Evolutionary conservation across 495 filamentous ascomycete genomes (phyloP).

Genomic region (Podospora sp.): DNA sequence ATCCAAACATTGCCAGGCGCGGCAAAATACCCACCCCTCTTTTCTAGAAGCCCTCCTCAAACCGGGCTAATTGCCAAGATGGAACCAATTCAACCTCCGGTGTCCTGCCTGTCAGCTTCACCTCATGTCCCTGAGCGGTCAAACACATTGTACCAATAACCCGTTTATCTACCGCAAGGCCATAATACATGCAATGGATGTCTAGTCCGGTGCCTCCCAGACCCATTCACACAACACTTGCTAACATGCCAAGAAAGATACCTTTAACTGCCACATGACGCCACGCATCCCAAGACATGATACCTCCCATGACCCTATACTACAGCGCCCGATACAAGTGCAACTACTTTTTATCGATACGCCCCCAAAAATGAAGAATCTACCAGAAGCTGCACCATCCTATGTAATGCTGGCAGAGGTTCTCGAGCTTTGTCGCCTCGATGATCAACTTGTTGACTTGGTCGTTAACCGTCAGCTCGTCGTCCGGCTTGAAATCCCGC

Average conservation of each 20-base stretch:
- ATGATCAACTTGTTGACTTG: slow-evolving; percentile 93
- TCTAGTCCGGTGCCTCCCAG: neutral
- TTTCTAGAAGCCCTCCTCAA: slow-evolving; percentile 2
- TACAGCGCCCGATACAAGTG: neutral
- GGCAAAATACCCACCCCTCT: slow-evolving; percentile 20
- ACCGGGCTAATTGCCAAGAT: neutral
- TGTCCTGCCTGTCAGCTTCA: neutral
- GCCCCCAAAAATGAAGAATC: neutral
- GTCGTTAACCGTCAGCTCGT: slow-evolving; percentile 81
- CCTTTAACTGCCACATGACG: neutral
- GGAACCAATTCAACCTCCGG: neutral
- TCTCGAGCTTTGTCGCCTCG: slow-evolving; percentile 95
- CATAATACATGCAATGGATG: neutral
- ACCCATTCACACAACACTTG: too few species aligned
- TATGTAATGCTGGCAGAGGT: slow-evolving; percentile 98
- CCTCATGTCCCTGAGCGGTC: neutral
- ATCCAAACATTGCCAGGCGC: slow-evolving; percentile 8
- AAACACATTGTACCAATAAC: neutral
- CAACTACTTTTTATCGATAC: neutral
- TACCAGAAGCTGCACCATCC: slow-evolving; percentile 96
- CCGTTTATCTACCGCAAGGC: neutral
- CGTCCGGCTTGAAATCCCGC: slow-evolving; percentile 64
- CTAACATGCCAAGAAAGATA: neutral
- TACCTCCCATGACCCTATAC: neutral
- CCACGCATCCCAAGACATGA: neutral